These are phyloP conservation scores for Chlorella sp. DNA, from an alignment of 139 green algal genomes.

Conservation along the genomic window DNA sequence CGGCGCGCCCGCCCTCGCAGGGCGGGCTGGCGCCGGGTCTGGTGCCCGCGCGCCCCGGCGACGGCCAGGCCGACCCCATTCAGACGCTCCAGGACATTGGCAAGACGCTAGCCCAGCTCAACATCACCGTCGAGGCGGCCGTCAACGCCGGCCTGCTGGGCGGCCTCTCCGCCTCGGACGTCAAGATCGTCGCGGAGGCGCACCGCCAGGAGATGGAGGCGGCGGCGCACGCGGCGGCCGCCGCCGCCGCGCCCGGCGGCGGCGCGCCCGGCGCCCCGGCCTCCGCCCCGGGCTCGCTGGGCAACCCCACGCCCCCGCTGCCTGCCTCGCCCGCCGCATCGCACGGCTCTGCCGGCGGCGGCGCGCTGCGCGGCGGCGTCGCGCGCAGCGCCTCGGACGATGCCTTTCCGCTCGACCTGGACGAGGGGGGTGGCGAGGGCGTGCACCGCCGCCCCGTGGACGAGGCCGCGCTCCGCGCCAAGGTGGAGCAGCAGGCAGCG, in stretches of 20 bases:
- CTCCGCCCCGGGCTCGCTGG: not conserved
- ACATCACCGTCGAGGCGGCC: slow-evolving; percentile 51
- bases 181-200: slow-evolving; percentile 45
- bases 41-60: not conserved
- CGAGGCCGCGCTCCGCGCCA: slow-evolving; percentile 21
- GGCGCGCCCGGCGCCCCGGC: not conserved
- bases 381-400: not conserved
- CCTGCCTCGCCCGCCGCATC: slow-evolving; percentile 1
- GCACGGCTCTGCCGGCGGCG: not conserved
- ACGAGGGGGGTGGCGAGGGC: not conserved
- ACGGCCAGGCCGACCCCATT: slow-evolving; percentile 23
- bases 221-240: not conserved
- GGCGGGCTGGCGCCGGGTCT: not conserved
- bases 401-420: slow-evolving; percentile 20
- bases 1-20: too few relatives aligned
- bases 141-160: slow-evolving; percentile 58
- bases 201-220: slow-evolving; percentile 37
- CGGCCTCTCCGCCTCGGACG: slow-evolving; percentile 45
- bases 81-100: slow-evolving; percentile 54
- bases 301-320: not conserved
- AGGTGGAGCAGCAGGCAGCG: slow-evolving; percentile 19
- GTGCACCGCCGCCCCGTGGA: not conserved
- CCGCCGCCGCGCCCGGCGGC: not conserved
- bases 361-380: not conserved
- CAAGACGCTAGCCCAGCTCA: slow-evolving; percentile 41